Evolutionary conservation across 139 green algal species (phyloP).

Genomic region (Volvox africanus): DNA sequence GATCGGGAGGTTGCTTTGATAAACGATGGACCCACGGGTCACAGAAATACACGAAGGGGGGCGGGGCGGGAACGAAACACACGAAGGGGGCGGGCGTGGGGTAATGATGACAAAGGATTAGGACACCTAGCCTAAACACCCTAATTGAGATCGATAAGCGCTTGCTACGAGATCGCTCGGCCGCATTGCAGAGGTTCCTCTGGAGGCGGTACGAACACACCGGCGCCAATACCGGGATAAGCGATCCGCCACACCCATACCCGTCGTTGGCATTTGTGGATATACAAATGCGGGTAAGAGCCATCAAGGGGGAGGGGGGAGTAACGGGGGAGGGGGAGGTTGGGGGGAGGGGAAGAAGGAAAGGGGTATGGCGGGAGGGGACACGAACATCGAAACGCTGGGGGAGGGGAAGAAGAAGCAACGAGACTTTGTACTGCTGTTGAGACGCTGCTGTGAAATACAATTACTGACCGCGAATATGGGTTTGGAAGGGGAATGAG

Average conservation of each 20-base stretch:
- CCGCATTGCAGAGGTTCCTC: slow-evolving; percentile 64
- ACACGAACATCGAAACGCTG: too few species aligned
- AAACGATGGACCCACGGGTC: too few species aligned
- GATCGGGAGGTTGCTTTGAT: too few species aligned
- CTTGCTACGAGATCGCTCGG: slow-evolving; percentile 76
- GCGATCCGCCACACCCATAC: slow-evolving; percentile 77
- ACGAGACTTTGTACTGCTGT: too few species aligned
- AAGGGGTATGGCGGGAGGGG: background rate
- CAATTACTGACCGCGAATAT: too few species aligned
- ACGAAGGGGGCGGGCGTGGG: too few species aligned
- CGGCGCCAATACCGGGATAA: slow-evolving; percentile 78
- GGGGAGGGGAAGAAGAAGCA: too few species aligned
- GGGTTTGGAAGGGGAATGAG: too few species aligned
- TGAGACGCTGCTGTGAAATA: too few species aligned
- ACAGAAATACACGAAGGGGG: too few species aligned
- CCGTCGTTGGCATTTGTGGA: slow-evolving; percentile 91
- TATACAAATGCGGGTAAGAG: slow-evolving; percentile 94
- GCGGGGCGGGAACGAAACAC: background rate
- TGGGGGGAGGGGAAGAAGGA: background rate
- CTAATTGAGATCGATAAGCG: slow-evolving; percentile 96
- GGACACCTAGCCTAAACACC: too few species aligned
- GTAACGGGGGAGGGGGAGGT: background rate
- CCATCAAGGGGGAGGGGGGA: background rate
- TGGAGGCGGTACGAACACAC: slow-evolving; percentile 75
- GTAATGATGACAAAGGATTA: too few species aligned